Evolutionary conservation across 495 filamentous ascomycete genomes (phyloP).

Genomic region (Halenospora varia): DNA sequence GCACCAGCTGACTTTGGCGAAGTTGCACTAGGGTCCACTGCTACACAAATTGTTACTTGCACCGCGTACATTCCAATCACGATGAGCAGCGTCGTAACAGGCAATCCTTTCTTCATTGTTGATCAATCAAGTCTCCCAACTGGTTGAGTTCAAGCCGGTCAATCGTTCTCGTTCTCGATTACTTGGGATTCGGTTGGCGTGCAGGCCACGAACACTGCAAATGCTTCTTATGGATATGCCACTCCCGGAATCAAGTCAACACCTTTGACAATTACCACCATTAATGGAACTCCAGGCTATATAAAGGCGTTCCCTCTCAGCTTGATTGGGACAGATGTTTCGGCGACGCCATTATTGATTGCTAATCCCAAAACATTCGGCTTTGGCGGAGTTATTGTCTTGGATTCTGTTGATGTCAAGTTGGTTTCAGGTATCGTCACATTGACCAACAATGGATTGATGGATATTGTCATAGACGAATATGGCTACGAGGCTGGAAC

Average conservation of each 20-base stretch:
- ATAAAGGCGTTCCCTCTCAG: constrained; percentile 20
- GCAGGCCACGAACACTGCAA: constrained; percentile 9
- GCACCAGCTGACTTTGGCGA: constrained; percentile 37
- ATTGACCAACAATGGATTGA: not conserved
- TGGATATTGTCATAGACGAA: not conserved
- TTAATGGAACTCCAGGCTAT: constrained; percentile 23
- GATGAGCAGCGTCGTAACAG: constrained; percentile 26
- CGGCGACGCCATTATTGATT: not conserved
- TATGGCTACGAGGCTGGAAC: not conserved
- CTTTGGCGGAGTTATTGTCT: not conserved
- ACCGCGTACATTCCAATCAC: constrained; percentile 32
- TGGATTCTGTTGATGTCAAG: not conserved
- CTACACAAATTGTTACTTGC: constrained; percentile 30
- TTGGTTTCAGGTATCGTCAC: not conserved
- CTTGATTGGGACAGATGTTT: constrained; percentile 18
- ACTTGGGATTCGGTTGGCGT: constrained; percentile 19
- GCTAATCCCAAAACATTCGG: not conserved
- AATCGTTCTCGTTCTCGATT: constrained; percentile 18
- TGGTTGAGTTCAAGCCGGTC: constrained; percentile 13
- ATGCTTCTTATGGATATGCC: constrained; percentile 19
- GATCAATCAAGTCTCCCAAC: constrained; percentile 13
- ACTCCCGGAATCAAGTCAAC: constrained; percentile 23
- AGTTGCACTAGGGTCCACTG: constrained; percentile 28
- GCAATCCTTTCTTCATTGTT: constrained; percentile 4
- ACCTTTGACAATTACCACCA: constrained; percentile 13